These are phyloP conservation scores for Nitzschia inconspicua DNA, from an alignment of 108 stramenopile genomes.

Conservation along the genomic window DNA sequence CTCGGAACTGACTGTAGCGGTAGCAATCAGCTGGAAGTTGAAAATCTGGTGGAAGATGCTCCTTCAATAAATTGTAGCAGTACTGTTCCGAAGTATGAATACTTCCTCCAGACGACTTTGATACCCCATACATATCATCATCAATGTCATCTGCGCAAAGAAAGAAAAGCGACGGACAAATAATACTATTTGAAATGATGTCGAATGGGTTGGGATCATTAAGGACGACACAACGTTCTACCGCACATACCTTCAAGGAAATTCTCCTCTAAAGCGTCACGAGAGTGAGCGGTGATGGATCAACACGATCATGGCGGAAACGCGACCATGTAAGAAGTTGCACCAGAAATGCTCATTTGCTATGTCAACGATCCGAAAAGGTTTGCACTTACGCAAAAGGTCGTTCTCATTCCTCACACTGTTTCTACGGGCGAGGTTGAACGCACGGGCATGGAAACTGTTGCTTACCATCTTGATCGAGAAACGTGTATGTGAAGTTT, in stretches of 20 bases:
- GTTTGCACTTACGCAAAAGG: conserved; percentile 29
- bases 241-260: conserved; percentile 7
- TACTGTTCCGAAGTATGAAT: not conserved
- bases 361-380: not conserved
- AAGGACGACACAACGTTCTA: not conserved
- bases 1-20: conserved; percentile 4
- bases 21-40: conserved; percentile 28
- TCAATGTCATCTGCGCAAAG: not conserved
- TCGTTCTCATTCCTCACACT: conserved; percentile 25
- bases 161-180: not conserved
- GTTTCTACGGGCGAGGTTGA: conserved; percentile 30
- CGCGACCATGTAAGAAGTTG: not conserved
- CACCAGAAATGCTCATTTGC: not conserved
- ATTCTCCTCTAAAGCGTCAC: conserved; percentile 10
- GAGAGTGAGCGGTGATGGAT: not conserved
- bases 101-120: not conserved
- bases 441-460: conserved; percentile 13
- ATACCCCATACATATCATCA: not conserved
- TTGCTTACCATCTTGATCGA: not conserved
- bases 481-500: no score
- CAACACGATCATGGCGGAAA: not conserved
- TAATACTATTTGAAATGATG: not conserved
- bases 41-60: conserved; percentile 9
- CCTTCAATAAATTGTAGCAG: not conserved
- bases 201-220: not conserved